These are phyloP conservation scores for Fusarium setosum DNA, from an alignment of 2,329 filamentous ascomycete species.

Conservation along the genomic window DNA sequence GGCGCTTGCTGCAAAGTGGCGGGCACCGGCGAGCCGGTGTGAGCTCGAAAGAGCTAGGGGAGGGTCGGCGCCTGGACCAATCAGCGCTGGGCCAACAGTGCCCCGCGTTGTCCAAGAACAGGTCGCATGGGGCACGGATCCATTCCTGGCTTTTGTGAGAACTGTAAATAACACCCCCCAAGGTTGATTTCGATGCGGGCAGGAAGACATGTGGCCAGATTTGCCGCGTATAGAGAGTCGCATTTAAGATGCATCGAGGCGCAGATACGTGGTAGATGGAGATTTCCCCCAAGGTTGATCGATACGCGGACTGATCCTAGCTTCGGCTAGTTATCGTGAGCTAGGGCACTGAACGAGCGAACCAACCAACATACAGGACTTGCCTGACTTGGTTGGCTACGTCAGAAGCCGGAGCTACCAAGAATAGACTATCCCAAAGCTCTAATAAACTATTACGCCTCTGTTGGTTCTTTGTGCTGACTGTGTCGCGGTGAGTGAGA, in stretches of 20 bases:
- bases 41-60: not conserved
- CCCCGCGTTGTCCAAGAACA: slow-evolving; percentile 24
- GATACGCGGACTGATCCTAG: not conserved
- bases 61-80: slow-evolving; percentile 14
- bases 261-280: no score
- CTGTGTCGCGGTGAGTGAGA: no score
- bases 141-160: not conserved
- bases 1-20: not conserved
- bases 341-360: not conserved
- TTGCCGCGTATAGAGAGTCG: not conserved
- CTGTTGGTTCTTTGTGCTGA: not conserved
- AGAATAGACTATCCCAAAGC: not conserved
- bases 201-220: not conserved
- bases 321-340: not conserved
- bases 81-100: slow-evolving; percentile 15
- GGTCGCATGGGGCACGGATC: no score
- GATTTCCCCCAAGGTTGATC: no score
- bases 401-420: not conserved
- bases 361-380: no score
- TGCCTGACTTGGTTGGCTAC: no score
- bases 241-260: not conserved
- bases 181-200: no score
- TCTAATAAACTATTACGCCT: no score
- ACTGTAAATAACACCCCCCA: no score
- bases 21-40: not conserved